Percentiles rank a stretch among this genome's conserved stretches.
Conservation (phyloP, 768 basidiomycete species). For the Mycena epipterygia region DNA sequence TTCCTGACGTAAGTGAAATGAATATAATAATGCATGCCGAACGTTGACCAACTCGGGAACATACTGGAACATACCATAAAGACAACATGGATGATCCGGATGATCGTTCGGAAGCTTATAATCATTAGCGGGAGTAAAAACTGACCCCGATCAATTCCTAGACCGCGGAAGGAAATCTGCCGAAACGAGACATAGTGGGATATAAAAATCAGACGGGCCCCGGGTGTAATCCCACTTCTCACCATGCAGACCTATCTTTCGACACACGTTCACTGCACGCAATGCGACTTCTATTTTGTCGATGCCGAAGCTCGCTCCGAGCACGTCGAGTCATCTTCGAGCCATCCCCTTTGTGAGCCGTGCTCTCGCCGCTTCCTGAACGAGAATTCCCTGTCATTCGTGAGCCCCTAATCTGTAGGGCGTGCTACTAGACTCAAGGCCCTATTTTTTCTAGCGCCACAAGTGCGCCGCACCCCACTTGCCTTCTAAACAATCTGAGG, state of each 20-base stretch:
- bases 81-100: background rate
- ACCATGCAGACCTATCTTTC: slow-evolving; percentile 4
- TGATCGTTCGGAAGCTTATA: background rate
- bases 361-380: slow-evolving; percentile 27
- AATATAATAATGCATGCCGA: too few relatives aligned
- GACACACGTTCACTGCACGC: slow-evolving; percentile 5
- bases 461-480: slow-evolving; percentile 23
- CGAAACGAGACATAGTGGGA: slow-evolving; percentile 2
- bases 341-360: slow-evolving; percentile 20
- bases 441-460: slow-evolving; percentile 16
- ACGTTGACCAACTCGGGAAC: too few relatives aligned
- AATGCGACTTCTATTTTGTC: slow-evolving; percentile 20
- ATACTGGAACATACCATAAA: too few relatives aligned
- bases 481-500: background rate
- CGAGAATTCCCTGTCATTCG: slow-evolving; percentile 14
- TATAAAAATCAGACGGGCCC: background rate
- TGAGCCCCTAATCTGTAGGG: slow-evolving; percentile 19
- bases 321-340: slow-evolving; percentile 19
- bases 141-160: background rate
- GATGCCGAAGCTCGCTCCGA: slow-evolving; percentile 14
- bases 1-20: too few relatives aligned
- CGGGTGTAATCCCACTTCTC: background rate
- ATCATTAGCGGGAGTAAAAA: background rate
- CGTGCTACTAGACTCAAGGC: background rate
- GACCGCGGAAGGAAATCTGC: slow-evolving; percentile 20